These are phyloP conservation scores for Psilocybe azurescens DNA, from an alignment of 768 basidiomycete genomes.

Conservation along the genomic window DNA sequence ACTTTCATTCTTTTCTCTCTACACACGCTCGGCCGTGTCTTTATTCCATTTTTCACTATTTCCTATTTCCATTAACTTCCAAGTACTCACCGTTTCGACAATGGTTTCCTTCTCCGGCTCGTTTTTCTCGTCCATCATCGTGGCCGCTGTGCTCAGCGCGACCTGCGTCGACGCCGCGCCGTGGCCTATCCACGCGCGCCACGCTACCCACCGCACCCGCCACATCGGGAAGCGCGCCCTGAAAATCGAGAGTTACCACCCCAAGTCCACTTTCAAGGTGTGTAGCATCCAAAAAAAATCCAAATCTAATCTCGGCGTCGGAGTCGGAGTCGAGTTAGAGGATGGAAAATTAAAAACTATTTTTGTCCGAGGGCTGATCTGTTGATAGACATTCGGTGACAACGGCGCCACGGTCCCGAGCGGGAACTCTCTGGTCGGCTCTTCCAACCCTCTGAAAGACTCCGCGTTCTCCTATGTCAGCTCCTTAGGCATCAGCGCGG, in stretches of 20 bases:
- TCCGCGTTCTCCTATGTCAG: conserved; percentile 21
- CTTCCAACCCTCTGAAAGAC: conserved; percentile 14
- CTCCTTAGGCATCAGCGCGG: conserved; percentile 18
- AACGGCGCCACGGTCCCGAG: not conserved
- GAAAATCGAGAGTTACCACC: conserved; percentile 25
- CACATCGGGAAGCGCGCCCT: conserved; percentile 30
- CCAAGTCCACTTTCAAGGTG: conserved; percentile 27
- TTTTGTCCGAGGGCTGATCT: not conserved
- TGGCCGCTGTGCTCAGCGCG: conserved; percentile 29
- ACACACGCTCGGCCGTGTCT: conserved; percentile 19
- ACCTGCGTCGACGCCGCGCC: conserved; percentile 32
- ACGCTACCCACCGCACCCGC: conserved; percentile 35
- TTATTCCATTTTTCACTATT: conserved; percentile 17
- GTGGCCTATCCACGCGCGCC: conserved; percentile 33
- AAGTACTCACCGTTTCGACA: conserved; percentile 26
- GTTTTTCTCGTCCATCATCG: conserved; percentile 28
- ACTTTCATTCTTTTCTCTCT: conserved; percentile 13
- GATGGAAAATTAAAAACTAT: not conserved
- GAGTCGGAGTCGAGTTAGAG: no score
- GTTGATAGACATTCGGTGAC: conserved; percentile 15
- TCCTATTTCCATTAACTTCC: not conserved
- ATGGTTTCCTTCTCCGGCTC: conserved; percentile 32
- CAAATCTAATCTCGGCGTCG: no score
- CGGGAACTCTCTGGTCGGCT: conserved; percentile 5
- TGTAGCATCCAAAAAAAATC: not conserved